Evolutionary conservation across 169 alveolate genomes (phyloP).

Genomic region (Plasmodium fragile): DNA sequence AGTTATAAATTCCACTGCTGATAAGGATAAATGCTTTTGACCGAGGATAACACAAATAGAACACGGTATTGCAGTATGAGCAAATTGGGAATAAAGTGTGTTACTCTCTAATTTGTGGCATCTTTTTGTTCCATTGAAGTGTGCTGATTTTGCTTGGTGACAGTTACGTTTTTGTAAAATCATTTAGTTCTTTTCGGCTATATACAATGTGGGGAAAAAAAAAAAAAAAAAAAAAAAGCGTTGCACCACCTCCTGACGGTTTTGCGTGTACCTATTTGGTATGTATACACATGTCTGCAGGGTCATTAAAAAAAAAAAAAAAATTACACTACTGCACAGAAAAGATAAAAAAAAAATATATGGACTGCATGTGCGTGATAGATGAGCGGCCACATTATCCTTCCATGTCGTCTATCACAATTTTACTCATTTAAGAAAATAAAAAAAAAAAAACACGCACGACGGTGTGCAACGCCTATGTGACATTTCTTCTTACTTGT

Average conservation of each 20-base stretch:
- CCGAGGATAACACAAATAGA: background rate
- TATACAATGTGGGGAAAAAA: background rate
- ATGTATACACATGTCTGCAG: slow-evolving; percentile 6
- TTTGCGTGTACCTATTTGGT: background rate
- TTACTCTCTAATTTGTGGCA: background rate
- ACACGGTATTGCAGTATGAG: background rate
- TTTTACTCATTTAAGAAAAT: background rate
- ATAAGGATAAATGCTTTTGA: background rate
- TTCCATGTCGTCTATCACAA: background rate
- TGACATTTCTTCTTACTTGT: background rate
- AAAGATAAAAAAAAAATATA: background rate
- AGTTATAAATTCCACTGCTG: background rate
- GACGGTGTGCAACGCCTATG: background rate
- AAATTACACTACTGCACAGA: background rate
- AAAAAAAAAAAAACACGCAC: background rate
- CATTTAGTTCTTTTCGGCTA: background rate
- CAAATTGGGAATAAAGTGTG: background rate
- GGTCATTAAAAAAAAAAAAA: background rate
- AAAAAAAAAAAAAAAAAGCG: background rate
- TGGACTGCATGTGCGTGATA: background rate
- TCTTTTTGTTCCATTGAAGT: background rate
- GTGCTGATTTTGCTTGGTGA: background rate
- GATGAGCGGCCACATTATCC: background rate
- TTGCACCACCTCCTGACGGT: slow-evolving; percentile 4
- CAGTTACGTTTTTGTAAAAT: background rate